Percentiles rank a stretch among this genome's conserved stretches.
These are phyloP conservation scores for Tilletia horrida DNA, from an alignment of 1,284 basidiomycete species.

Conservation along the genomic window DNA sequence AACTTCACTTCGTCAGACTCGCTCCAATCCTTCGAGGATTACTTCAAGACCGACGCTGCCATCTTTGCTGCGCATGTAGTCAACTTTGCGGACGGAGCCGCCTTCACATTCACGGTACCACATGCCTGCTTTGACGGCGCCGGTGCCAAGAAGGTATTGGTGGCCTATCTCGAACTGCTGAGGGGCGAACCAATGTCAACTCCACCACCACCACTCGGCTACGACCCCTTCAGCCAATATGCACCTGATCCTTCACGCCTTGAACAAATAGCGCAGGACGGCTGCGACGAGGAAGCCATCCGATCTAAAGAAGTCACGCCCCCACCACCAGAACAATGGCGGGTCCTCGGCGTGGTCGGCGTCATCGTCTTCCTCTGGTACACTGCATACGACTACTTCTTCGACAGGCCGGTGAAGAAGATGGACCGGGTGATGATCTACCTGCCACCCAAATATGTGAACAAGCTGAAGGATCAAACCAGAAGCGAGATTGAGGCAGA, in stretches of 20 bases:
- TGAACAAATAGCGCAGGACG: not conserved
- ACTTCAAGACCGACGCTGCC: not conserved
- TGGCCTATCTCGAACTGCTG: not conserved
- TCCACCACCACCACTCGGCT: not conserved
- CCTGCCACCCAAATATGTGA: not conserved
- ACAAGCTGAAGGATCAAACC: not conserved
- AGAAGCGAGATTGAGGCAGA: constrained; percentile 2
- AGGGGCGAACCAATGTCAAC: not conserved
- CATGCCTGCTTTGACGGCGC: constrained; percentile 14
- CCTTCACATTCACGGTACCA: constrained; percentile 10
- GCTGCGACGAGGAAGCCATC: no score
- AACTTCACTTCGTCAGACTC: constrained; percentile 6
- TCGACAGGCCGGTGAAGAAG: constrained; percentile 8
- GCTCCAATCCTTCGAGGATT: not conserved
- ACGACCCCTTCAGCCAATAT: constrained; percentile 3
- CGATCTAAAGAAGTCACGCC: not conserved
- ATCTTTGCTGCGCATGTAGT: constrained; percentile 1
- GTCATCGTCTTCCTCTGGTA: not conserved
- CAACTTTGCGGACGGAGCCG: constrained; percentile 14
- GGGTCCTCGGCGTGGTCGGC: not conserved
- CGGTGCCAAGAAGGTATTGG: not conserved
- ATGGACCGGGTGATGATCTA: constrained; percentile 16
- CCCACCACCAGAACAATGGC: constrained; percentile 11
- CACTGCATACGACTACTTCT: not conserved
- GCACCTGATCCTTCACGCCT: not conserved